Conservation (phyloP, 371 early-diverging fungal species). For the Mortierella sp. region DNA sequence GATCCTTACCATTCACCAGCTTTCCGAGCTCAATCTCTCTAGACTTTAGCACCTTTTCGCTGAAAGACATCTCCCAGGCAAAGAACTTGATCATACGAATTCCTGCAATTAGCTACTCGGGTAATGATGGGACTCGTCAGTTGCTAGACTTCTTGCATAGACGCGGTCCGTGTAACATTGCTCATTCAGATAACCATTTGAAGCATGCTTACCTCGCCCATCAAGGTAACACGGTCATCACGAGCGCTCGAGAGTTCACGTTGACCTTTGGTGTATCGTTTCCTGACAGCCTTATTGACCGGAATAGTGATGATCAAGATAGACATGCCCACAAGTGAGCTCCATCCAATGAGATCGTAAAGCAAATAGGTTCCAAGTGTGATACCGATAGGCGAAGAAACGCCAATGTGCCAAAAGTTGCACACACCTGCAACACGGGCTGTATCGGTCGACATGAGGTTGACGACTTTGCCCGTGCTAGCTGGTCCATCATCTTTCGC, state of each 20-base stretch:
- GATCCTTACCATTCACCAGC: constrained; percentile 52
- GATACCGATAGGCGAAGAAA: constrained; percentile 68
- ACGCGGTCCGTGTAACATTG: no score
- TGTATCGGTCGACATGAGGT: constrained; percentile 88
- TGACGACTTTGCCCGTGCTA: constrained; percentile 81
- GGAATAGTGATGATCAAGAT: constrained; percentile 71
- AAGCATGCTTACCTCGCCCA: constrained; percentile 49
- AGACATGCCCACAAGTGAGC: constrained; percentile 73
- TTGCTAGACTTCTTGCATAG: no score
- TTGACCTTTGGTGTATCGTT: constrained; percentile 54
- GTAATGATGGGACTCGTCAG: no score
- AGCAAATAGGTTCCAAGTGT: constrained; percentile 69
- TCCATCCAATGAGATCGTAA: constrained; percentile 70
- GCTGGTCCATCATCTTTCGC: constrained; percentile 54
- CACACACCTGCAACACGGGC: constrained; percentile 69
- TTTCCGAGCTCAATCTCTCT: constrained; percentile 63
- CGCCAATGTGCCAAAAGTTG: constrained; percentile 63
- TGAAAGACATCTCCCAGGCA: constrained; percentile 74
- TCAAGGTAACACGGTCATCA: constrained; percentile 55
- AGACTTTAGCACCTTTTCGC: constrained; percentile 59
- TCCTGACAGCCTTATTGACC: constrained; percentile 66
- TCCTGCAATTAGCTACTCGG: constrained; percentile 60
- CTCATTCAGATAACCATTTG: not conserved
- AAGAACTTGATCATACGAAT: constrained; percentile 80
- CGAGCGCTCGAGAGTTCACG: constrained; percentile 55